Evolutionary conservation across 495 filamentous ascomycete genomes (phyloP).

Genomic region (Penicillium fimorum): DNA sequence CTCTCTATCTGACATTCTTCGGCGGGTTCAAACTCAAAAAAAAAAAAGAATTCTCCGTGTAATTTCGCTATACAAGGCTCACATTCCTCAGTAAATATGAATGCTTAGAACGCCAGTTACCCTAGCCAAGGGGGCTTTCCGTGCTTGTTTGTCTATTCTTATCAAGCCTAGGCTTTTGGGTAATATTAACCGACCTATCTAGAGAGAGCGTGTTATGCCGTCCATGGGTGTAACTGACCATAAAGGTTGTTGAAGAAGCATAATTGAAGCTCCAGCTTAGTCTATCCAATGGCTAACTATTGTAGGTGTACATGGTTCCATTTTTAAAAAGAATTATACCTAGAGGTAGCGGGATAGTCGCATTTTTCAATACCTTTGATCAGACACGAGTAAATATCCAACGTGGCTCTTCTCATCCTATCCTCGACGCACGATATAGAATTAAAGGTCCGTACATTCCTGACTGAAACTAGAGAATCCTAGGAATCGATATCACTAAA

Average conservation of each 20-base stretch:
- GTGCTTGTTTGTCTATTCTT: neutral
- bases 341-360: neutral
- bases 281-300: neutral
- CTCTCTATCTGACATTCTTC: neutral
- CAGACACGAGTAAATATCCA: neutral
- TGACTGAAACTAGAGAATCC: neutral
- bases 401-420: neutral
- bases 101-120: neutral
- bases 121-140: neutral
- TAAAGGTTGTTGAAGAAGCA: neutral
- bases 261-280: neutral
- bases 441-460: slow-evolving; percentile 6
- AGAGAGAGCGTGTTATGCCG: neutral
- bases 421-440: neutral
- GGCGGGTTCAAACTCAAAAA: neutral
- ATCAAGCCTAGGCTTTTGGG: neutral
- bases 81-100: neutral
- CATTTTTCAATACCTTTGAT: neutral
- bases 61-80: neutral
- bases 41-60: slow-evolving; percentile 2
- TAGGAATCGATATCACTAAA: neutral
- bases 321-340: neutral
- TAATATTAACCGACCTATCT: neutral
- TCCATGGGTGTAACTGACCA: neutral
- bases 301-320: too few species aligned